A percentile compares a stretch with the other conserved stretches of the same genome.
phyloP scores from a whole-genome alignment of 257 asterid species.

The Lithospermum erythrorhizon region DNA sequence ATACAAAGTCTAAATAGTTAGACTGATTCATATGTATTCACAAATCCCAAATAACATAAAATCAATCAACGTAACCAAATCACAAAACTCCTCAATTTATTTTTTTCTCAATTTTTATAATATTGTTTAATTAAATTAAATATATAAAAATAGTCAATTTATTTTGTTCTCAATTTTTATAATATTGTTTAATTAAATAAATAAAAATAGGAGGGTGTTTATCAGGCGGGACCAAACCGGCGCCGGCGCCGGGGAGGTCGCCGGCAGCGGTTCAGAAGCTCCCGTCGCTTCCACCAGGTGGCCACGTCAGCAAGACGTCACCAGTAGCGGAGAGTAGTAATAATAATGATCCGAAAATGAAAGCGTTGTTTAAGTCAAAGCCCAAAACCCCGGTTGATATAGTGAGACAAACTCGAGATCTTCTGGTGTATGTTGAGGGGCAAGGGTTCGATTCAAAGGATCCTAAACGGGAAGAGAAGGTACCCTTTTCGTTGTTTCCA shows the following conservation, averaged over 20 bases:
- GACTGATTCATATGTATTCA: too few relatives aligned
- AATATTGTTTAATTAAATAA: too few relatives aligned
- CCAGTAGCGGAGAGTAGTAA: not conserved
- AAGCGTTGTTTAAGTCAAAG: slow-evolving; percentile 39
- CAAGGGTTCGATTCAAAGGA: slow-evolving; percentile 33
- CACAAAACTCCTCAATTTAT: too few relatives aligned
- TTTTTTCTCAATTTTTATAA: too few relatives aligned
- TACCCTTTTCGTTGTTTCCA: not conserved
- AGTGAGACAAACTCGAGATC: slow-evolving; percentile 57
- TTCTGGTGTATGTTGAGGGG: slow-evolving; percentile 31
- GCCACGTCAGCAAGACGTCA: not conserved
- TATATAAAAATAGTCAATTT: not conserved
- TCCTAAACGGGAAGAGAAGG: slow-evolving; percentile 51
- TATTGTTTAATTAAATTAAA: too few relatives aligned
- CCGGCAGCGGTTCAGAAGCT: slow-evolving; percentile 1
- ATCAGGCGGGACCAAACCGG: not conserved
- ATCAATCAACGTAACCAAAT: too few relatives aligned
- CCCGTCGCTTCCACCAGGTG: not conserved
- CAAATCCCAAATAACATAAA: too few relatives aligned
- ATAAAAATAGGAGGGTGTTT: slow-evolving; percentile 1
- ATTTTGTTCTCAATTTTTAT: too few relatives aligned
- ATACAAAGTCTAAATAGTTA: too few relatives aligned
- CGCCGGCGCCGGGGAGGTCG: not conserved
- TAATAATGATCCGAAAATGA: not conserved
- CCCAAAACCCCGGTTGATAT: slow-evolving; percentile 57